Evolutionary conservation across 768 basidiomycete genomes (phyloP), one percentile per base, ranked within the genome.

Genomic region (Russula abietina): DNA sequence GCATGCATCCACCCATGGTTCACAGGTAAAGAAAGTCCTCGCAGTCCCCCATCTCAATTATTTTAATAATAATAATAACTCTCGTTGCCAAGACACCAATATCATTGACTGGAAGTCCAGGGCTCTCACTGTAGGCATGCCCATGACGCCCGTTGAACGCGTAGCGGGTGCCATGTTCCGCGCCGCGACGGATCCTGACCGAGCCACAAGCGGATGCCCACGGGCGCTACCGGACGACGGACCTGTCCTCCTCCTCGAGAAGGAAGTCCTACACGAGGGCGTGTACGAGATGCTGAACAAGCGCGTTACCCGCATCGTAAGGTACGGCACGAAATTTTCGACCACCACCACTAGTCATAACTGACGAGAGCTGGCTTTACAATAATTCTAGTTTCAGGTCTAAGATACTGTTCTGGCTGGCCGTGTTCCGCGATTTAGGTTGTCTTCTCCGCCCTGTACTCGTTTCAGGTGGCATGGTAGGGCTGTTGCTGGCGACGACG

Each of bases 1-100:
- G 77, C 73, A 9, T 75, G 74, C 57, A 76, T 84, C 32, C 80
- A 82, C 61, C 83, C 83, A 0, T 84, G 77, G 70, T 84, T 83
- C 64, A 80, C 80, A 53, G 79, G 83, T 80, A 54, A 59, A 71
- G 12, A 28, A 28, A 28, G 28, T 4, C 4, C 30, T 30, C 6
- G 30, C 30, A 30, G 5, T 24, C 30, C 1, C 22, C 24, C 59
- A 7, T 38, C 12, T 33, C 26, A 6, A 55, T 32, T 41, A 26
- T 50, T 30, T 16, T 53, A 59, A 41, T 17, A 41, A 41, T 30
- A 43, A 4, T 12, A 36, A 28, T 5, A 41, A 22, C 50, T 53
- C 52, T 16, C 39, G 30, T 36, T 30, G 11, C 19, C 12, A 65
- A 79, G 81, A 82, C 52, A 84, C 82, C 14, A 74, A 69, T 38